Conservation (phyloP, 1,284 basidiomycete genomes). For the Ceratobasidium sp. region DNA sequence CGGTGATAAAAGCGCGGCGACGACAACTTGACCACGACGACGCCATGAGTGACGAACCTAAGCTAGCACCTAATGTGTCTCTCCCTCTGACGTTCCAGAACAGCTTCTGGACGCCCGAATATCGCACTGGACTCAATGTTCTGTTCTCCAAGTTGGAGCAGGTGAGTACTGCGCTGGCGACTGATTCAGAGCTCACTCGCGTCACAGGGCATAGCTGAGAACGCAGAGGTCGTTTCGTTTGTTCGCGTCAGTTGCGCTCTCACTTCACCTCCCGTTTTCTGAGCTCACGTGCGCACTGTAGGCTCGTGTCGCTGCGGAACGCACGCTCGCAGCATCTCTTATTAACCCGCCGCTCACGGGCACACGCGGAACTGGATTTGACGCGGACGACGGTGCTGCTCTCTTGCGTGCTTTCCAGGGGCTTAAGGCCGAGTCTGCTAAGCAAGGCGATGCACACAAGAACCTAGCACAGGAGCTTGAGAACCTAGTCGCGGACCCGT, state of each 20-base stretch:
- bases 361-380: conserved; percentile 70
- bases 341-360: conserved; percentile 64
- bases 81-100: conserved; percentile 87
- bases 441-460: conserved; percentile 74
- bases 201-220: conserved; percentile 75
- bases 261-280: conserved; percentile 24
- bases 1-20: conserved; percentile 15
- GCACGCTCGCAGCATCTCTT: conserved; percentile 66
- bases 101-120: conserved; percentile 93
- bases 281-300: conserved; percentile 50
- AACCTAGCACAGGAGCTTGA: conserved; percentile 73
- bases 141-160: conserved; percentile 81
- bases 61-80: conserved; percentile 80
- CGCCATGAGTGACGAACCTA: conserved; percentile 45
- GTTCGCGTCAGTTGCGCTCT: conserved; percentile 70
- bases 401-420: conserved; percentile 76
- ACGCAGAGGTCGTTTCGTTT: conserved; percentile 82
- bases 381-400: conserved; percentile 80
- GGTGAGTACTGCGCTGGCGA: conserved; percentile 56
- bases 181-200: conserved; percentile 47
- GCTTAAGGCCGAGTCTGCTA: conserved; percentile 72
- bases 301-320: conserved; percentile 74
- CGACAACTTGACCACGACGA: conserved; percentile 22
- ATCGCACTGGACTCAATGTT: conserved; percentile 80
- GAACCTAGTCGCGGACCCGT: conserved; percentile 75